phyloP scores from a whole-genome alignment of 2,329 filamentous ascomycete species.

The Fusarium subtropicale region DNA sequence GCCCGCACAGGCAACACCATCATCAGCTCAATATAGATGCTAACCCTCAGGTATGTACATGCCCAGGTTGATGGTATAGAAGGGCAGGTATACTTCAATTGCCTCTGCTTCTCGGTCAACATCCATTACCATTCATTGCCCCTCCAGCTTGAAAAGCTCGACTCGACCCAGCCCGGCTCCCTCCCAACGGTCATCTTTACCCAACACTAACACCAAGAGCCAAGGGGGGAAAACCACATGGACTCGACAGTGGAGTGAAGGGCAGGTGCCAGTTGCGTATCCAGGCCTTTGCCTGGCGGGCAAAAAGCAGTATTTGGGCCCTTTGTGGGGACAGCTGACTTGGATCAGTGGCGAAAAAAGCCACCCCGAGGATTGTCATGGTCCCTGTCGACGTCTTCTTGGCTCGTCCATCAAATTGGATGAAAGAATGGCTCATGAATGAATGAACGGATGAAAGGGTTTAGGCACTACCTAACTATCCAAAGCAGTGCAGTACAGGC shows the following conservation, averaged over 20 bases:
- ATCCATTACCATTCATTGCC: conserved; percentile 1
- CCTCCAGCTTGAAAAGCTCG: neutral
- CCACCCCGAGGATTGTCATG: conserved; percentile 40
- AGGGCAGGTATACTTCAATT: neutral
- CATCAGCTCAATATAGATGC: conserved; percentile 21
- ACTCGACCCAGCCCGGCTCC: conserved; percentile 4
- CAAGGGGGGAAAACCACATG: conserved; percentile 16
- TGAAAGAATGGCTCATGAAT: neutral
- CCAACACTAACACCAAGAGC: conserved; percentile 12
- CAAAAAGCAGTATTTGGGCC: conserved; percentile 37
- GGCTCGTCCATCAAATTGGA: conserved; percentile 8
- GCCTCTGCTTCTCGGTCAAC: conserved; percentile 5
- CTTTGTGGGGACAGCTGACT: conserved; percentile 52
- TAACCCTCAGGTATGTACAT: neutral
- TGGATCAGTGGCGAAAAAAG: conserved; percentile 47
- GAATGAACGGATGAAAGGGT: neutral
- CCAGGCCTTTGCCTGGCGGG: conserved; percentile 26
- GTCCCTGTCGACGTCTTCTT: conserved; percentile 20
- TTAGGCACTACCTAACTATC: neutral
- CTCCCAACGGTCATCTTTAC: conserved; percentile 1
- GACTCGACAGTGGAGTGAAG: conserved; percentile 11
- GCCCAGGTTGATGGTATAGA: conserved; percentile 7
- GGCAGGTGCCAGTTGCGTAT: conserved; percentile 28
- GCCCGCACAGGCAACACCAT: conserved; percentile 26
- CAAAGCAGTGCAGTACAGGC: neutral